phyloP scores from a whole-genome alignment of 345 rosid genomes.

The Gossypium longicalyx region DNA sequence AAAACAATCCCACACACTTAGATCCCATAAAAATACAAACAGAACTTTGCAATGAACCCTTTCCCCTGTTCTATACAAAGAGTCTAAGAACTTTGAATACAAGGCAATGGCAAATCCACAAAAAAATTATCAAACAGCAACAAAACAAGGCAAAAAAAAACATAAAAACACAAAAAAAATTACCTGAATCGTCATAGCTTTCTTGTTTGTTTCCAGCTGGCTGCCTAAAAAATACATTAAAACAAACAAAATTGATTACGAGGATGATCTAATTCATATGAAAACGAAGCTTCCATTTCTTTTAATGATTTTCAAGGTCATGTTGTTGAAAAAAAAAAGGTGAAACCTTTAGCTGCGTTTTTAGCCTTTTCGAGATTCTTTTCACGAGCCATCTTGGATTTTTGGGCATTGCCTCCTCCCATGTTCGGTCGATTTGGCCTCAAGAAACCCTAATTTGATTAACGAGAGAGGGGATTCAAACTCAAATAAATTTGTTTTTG shows the following conservation, averaged over 20 bases:
- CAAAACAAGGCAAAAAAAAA: not conserved
- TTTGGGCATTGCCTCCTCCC: constrained; percentile 58
- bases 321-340: not conserved
- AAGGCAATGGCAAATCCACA: not conserved
- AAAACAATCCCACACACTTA: not conserved
- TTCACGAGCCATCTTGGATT: constrained; percentile 52
- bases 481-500: not conserved
- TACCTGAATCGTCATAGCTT: constrained; percentile 63
- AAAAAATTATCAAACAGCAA: not conserved
- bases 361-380: constrained; percentile 45
- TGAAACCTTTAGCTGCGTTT: constrained; percentile 30
- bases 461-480: not conserved
- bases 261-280: not conserved
- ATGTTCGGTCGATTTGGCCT: constrained; percentile 15
- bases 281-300: not conserved
- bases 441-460: constrained; percentile 6
- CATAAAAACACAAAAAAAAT: not conserved
- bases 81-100: not conserved
- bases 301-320: not conserved
- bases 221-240: constrained; percentile 33
- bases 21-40: not conserved
- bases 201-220: constrained; percentile 55
- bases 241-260: not conserved
- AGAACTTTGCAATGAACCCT: not conserved
- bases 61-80: not conserved